Evolutionary conservation across 257 asterid species (phyloP).

Genomic region (Fraxinus pennsylvanica): DNA sequence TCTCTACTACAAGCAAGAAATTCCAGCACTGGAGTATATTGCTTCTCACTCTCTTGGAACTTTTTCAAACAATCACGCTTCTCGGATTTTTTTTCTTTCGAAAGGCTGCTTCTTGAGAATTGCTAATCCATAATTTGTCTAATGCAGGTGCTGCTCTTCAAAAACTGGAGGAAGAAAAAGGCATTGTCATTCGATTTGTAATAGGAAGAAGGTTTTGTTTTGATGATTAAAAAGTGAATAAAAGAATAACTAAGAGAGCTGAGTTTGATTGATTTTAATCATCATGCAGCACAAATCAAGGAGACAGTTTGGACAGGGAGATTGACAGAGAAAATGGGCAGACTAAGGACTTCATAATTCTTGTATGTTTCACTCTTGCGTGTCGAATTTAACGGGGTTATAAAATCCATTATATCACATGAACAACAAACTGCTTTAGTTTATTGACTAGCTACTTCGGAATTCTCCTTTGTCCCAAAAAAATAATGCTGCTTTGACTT

Average conservation of each 20-base stretch:
- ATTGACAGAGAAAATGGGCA: conserved; percentile 65
- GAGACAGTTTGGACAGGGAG: conserved; percentile 70
- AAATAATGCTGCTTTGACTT: conserved; percentile 14
- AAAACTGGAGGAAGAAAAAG: conserved; percentile 72
- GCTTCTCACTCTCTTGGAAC: neutral
- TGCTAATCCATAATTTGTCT: conserved; percentile 25
- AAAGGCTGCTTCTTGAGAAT: conserved; percentile 17
- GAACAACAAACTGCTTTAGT: neutral
- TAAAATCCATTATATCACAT: neutral
- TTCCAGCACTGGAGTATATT: neutral
- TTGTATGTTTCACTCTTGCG: conserved; percentile 54
- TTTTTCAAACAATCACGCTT: conserved; percentile 7
- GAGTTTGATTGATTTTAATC: conserved; percentile 42
- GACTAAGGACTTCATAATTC: conserved; percentile 70
- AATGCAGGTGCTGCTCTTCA: conserved; percentile 60
- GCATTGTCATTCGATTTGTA: conserved; percentile 77
- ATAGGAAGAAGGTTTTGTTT: conserved; percentile 73
- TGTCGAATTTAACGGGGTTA: conserved; percentile 19
- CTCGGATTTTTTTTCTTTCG: neutral
- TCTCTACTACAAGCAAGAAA: neutral
- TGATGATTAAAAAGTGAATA: conserved; percentile 30
- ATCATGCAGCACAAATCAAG: conserved; percentile 64
- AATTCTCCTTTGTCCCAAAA: conserved; percentile 3
- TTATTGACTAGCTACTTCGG: conserved; percentile 9
- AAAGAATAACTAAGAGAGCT: conserved; percentile 26